Conservation (phyloP, 768 basidiomycete genomes). For the Paxillus rubicundulus region DNA sequence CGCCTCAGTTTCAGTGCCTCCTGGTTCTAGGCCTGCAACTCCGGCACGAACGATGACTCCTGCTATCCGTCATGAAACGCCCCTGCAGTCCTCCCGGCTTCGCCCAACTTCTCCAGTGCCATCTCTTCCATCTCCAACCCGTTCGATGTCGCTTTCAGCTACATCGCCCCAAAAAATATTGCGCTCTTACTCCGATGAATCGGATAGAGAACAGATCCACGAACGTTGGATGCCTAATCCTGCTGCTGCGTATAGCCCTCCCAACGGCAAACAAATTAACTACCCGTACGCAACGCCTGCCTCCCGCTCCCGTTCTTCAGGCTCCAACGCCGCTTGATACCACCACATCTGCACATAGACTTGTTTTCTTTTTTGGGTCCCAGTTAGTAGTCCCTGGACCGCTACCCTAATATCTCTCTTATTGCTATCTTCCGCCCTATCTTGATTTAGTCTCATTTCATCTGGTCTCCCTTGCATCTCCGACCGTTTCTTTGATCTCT, state of each 20-base stretch:
- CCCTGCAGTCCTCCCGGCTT: slow-evolving; percentile 28
- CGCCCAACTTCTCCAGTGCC: slow-evolving; percentile 30
- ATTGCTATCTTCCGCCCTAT: slow-evolving; percentile 34
- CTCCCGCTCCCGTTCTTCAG: slow-evolving; percentile 29
- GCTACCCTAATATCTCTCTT: slow-evolving; percentile 34
- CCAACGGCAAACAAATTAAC: slow-evolving; percentile 29
- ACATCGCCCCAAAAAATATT: slow-evolving; percentile 56
- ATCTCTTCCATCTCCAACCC: slow-evolving; percentile 41
- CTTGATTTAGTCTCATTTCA: slow-evolving; percentile 15
- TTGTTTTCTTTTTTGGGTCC: slow-evolving; percentile 20
- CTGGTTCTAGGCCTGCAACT: slow-evolving; percentile 32
- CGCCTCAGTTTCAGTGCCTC: slow-evolving; percentile 46
- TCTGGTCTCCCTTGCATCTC: slow-evolving; percentile 16
- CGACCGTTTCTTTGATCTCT: slow-evolving; percentile 13
- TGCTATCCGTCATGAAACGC: slow-evolving; percentile 29
- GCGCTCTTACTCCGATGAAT: slow-evolving; percentile 67
- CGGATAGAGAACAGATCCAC: slow-evolving; percentile 51
- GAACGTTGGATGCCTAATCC: slow-evolving; percentile 64
- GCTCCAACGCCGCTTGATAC: slow-evolving; percentile 37
- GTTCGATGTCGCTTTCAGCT: slow-evolving; percentile 44
- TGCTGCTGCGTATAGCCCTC: slow-evolving; percentile 36
- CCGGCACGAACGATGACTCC: slow-evolving; percentile 31
- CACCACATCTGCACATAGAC: slow-evolving; percentile 22
- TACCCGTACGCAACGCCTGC: slow-evolving; percentile 25
- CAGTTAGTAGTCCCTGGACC: slow-evolving; percentile 28